Evolutionary conservation across 495 filamentous ascomycete genomes (phyloP).

Genomic region (Penicillium subrubescens): DNA sequence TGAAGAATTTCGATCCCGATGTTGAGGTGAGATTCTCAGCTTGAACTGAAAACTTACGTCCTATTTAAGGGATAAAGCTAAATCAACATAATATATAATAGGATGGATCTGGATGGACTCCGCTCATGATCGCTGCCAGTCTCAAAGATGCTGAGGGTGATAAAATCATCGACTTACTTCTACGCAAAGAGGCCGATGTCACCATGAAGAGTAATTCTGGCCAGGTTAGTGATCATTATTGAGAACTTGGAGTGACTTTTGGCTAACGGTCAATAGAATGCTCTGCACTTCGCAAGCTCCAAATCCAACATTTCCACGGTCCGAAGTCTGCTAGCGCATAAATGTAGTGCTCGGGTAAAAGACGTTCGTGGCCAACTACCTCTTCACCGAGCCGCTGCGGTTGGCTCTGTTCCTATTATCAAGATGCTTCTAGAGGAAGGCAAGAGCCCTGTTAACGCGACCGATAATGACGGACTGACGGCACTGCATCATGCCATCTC

Average conservation of each 20-base stretch:
- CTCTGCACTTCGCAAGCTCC: slow-evolving; percentile 88
- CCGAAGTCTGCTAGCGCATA: slow-evolving; percentile 71
- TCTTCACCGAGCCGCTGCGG: slow-evolving; percentile 87
- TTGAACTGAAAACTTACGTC: neutral
- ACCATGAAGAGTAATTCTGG: slow-evolving; percentile 71
- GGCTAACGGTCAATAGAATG: slow-evolving; percentile 54
- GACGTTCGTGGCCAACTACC: slow-evolving; percentile 86
- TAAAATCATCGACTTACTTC: slow-evolving; percentile 65
- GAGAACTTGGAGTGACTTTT: neutral
- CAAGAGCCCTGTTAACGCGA: slow-evolving; percentile 80
- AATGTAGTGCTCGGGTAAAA: slow-evolving; percentile 79
- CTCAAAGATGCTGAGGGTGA: slow-evolving; percentile 64
- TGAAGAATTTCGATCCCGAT: slow-evolving; percentile 82
- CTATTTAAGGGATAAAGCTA: neutral
- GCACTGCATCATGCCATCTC: slow-evolving; percentile 91
- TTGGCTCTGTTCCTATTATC: slow-evolving; percentile 84
- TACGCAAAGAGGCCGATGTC: slow-evolving; percentile 81
- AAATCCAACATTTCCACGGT: slow-evolving; percentile 84
- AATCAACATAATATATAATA: slow-evolving; percentile 25
- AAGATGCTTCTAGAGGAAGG: slow-evolving; percentile 74
- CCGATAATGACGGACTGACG: slow-evolving; percentile 82
- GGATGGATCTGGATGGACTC: slow-evolving; percentile 93
- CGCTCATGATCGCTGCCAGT: slow-evolving; percentile 89
- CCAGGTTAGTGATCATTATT: slow-evolving; percentile 45
- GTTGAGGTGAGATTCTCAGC: slow-evolving; percentile 57